Evolutionary conservation across 495 filamentous ascomycete genomes (phyloP).

Genomic region (Daldinia loculata): DNA sequence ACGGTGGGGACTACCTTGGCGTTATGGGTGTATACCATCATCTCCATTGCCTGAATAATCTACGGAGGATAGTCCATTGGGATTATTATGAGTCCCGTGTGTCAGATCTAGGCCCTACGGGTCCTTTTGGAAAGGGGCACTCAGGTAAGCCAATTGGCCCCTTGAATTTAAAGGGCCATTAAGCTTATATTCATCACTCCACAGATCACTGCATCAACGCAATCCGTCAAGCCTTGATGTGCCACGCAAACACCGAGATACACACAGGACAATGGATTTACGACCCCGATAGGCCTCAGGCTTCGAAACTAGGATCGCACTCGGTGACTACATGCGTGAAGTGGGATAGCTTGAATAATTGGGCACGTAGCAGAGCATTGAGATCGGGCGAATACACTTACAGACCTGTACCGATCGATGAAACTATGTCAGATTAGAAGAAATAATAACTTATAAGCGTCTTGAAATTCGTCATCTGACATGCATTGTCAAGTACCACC

Average conservation of each 20-base stretch:
- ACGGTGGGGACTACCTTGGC: constrained; percentile 44
- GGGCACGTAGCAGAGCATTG: constrained; percentile 39
- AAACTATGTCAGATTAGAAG: background rate
- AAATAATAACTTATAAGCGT: background rate
- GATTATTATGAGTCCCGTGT: constrained; percentile 39
- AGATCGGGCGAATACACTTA: constrained; percentile 34
- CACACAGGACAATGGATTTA: constrained; percentile 38
- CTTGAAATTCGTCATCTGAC: background rate
- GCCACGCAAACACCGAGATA: constrained; percentile 45
- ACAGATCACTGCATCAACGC: constrained; percentile 51
- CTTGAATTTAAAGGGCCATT: background rate
- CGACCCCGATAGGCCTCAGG: constrained; percentile 8
- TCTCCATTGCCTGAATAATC: constrained; percentile 47
- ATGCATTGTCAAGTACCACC: background rate
- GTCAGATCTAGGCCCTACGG: background rate
- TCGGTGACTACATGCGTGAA: constrained; percentile 37
- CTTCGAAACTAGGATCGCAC: constrained; percentile 20
- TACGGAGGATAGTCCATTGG: constrained; percentile 37
- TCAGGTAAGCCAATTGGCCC: constrained; percentile 21
- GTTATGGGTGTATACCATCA: constrained; percentile 48
- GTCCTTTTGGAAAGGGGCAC: constrained; percentile 16
- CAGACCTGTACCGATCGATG: constrained; percentile 10
- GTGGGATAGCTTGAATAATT: constrained; percentile 41
- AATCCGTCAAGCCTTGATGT: constrained; percentile 50
- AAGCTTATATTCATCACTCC: background rate